A percentile compares a stretch with the other conserved stretches of the same genome.
Conservation (phyloP, 2,329 filamentous ascomycete genomes). For the Podosphaera xanthii region DNA sequence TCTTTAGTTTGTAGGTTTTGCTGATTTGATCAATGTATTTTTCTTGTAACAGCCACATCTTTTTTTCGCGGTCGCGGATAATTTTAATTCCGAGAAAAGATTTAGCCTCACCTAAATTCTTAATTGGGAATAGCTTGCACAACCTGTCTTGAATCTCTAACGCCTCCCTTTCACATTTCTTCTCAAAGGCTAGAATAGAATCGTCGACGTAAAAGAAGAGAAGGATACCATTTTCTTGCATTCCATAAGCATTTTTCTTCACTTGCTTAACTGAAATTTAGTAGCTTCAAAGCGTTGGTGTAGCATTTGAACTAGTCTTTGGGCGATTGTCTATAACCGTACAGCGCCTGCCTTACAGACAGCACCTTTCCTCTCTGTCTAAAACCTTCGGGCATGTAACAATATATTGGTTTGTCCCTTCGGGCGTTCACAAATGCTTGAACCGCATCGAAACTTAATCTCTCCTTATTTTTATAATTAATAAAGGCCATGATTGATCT, state of each 20-base stretch:
- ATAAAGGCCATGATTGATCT: constrained; percentile 1
- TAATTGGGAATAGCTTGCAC: not conserved
- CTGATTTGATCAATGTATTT: not conserved
- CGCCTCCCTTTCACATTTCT: not conserved
- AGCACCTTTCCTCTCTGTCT: not conserved
- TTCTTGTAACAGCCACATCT: not conserved
- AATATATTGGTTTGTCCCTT: not conserved
- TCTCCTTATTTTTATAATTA: not conserved
- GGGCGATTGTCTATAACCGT: not conserved
- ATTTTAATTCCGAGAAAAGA: not conserved
- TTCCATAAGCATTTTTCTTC: constrained; percentile 1
- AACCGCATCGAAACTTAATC: not conserved
- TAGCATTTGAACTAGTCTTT: constrained; percentile 1
- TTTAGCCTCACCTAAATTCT: not conserved
- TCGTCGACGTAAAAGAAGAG: not conserved
- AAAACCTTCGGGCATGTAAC: not conserved
- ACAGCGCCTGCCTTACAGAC: not conserved
- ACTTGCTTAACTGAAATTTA: not conserved
- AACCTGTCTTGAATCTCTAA: not conserved
- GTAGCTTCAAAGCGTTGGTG: not conserved
- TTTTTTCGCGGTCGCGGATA: not conserved
- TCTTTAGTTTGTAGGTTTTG: not conserved
- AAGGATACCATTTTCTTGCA: not conserved
- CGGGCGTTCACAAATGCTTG: not conserved
- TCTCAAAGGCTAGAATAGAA: not conserved